Evolutionary conservation across 805 yeast species (phyloP), one percentile per base, ranked within the genome.

Genomic region (Saccharomycodes ludwigii): DNA sequence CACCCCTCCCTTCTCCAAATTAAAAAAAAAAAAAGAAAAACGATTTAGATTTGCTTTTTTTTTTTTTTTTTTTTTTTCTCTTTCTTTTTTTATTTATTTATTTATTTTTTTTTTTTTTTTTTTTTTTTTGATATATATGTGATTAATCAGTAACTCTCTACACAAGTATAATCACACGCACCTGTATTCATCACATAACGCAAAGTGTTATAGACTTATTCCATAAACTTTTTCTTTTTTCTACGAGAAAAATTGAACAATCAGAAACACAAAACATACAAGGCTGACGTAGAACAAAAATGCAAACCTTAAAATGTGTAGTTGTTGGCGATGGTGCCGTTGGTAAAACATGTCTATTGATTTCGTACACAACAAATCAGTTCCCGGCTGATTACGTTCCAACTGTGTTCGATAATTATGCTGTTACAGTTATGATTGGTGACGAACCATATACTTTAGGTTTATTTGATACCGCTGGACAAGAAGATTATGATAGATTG

Each of bases 301-400:
- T 64, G 70, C 68, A 63, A 49, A 64, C 70, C 30, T 58, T 81
- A 58, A 88, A 88, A 63, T 91, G 97, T 69, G 97, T 91, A 43
- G 96, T 88, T 43, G 97, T 91, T 35, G 98, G 98, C 43, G 98
- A 91, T 63, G 98, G 98, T 82, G 97, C 97, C 46, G 97, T 91
- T 41, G 98, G 98, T 48, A 88, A 85, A 68, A 88, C 97, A 13
- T 88, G 97, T 64, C 73, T 91, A 41, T 70, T 91, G 46, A 88
- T 88, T 52, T 86, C 96, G 41, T 88, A 88, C 61, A 88, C 97
- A 32, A 88, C 95, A 38, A 82, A 84, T 63, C 91, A 88, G 57
- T 88, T 88, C 61, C 98, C 98, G 19, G 91, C 94, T 34, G 97
- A 91, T 61, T 88, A 88, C 55, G 96, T 88, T 35, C 98, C 97